Evolutionary conservation across 495 filamentous ascomycete genomes (phyloP).

Genomic region (Neurospora sublineolata): DNA sequence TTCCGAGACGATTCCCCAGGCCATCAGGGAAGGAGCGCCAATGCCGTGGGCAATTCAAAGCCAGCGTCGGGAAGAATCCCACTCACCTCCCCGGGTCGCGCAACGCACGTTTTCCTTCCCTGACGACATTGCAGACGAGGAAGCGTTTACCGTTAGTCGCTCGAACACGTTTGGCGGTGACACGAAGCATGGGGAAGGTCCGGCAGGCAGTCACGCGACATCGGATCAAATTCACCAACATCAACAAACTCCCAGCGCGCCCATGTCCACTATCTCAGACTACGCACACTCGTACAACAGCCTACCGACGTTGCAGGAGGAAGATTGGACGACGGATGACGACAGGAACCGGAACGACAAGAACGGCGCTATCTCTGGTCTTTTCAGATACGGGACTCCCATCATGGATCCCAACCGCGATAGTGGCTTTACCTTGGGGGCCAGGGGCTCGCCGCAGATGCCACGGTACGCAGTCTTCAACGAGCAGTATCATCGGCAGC

Average conservation of each 20-base stretch:
- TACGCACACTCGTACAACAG: conserved; percentile 28
- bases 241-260: conserved; percentile 8
- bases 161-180: not conserved
- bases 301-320: conserved; percentile 33
- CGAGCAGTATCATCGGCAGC: not conserved
- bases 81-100: conserved; percentile 14
- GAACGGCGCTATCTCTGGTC: not conserved
- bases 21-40: conserved; percentile 7
- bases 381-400: not conserved
- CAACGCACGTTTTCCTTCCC: conserved; percentile 25
- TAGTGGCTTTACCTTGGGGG: conserved; percentile 29
- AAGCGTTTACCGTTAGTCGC: conserved; percentile 18
- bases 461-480: conserved; percentile 5
- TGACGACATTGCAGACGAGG: conserved; percentile 27
- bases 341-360: conserved; percentile 1
- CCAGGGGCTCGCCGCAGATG: conserved; percentile 27
- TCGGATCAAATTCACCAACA: not conserved
- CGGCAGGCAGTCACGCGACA: not conserved
- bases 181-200: not conserved
- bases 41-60: not conserved
- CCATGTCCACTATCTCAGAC: conserved; percentile 19
- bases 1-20: conserved; percentile 24
- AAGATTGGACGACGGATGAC: conserved; percentile 27
- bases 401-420: conserved; percentile 32
- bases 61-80: conserved; percentile 9